Conservation (phyloP, 1,284 basidiomycete species). For the Sanguinoderma infundibulare region DNA sequence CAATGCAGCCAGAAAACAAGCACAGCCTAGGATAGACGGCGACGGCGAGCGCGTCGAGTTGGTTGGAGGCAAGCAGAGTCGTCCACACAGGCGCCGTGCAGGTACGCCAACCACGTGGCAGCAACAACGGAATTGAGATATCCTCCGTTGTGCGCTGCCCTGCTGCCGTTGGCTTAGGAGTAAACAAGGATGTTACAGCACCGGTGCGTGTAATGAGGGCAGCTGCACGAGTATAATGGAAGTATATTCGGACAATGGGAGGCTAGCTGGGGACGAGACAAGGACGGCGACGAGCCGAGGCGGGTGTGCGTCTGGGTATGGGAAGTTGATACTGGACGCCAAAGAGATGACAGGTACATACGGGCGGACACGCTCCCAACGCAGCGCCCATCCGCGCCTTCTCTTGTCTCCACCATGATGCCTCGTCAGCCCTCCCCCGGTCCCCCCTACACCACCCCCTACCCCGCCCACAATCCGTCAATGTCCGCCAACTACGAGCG, state of each 20-base stretch:
- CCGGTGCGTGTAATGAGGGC: not conserved
- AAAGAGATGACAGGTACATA: conserved; percentile 32
- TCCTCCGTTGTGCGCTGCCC: not conserved
- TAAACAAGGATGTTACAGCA: not conserved
- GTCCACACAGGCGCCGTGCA: conserved; percentile 18
- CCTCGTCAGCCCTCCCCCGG: conserved; percentile 41
- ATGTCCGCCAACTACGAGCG: conserved; percentile 33
- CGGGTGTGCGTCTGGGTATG: conserved; percentile 27
- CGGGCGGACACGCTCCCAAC: conserved; percentile 21
- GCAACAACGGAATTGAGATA: not conserved
- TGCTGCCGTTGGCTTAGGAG: not conserved
- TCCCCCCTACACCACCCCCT: conserved; percentile 22
- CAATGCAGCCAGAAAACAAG: conserved; percentile 1
- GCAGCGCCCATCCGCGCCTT: conserved; percentile 23
- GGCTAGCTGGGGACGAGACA: not conserved
- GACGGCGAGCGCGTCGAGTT: conserved; percentile 22
- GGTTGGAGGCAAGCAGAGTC: conserved; percentile 16
- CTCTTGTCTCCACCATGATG: conserved; percentile 37
- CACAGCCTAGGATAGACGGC: conserved; percentile 20
- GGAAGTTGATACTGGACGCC: conserved; percentile 33
- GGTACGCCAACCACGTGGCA: conserved; percentile 26
- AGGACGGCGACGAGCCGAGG: conserved; percentile 17
- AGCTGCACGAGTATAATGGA: not conserved
- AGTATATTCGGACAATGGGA: not conserved
- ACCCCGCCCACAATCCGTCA: conserved; percentile 24